Conservation (phyloP, 345 rosid genomes). For the Brassica nigra region DNA sequence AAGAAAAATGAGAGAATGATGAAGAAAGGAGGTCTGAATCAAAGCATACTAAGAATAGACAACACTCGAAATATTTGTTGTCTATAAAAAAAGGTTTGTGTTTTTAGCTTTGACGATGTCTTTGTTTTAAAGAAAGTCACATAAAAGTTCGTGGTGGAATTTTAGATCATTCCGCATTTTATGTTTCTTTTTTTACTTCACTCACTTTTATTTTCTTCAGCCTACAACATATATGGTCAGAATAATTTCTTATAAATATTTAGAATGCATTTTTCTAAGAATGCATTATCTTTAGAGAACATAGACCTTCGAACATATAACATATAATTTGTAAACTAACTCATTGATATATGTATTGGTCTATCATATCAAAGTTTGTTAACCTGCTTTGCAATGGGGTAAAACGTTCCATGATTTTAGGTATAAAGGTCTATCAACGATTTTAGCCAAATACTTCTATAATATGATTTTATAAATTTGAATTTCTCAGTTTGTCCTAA, state of each 20-base stretch:
- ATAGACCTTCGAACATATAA: neutral
- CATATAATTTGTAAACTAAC: too few relatives aligned
- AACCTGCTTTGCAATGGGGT: neutral
- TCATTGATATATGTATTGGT: neutral
- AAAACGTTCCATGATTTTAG: too few relatives aligned
- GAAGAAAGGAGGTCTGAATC: constrained; percentile 26
- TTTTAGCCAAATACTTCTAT: too few relatives aligned
- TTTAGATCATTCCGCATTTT: neutral
- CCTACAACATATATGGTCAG: neutral
- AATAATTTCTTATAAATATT: too few relatives aligned
- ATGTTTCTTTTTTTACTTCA: neutral
- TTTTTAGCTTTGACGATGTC: constrained; percentile 31
- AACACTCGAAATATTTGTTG: constrained; percentile 16
- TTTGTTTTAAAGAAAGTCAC: constrained; percentile 14
- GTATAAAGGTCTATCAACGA: too few relatives aligned
- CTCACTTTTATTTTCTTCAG: neutral
- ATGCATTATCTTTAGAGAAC: neutral
- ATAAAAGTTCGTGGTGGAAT: constrained; percentile 19
- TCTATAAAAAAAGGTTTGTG: constrained; percentile 15
- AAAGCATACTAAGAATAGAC: constrained; percentile 29
- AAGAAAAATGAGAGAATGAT: constrained; percentile 18
- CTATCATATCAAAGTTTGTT: neutral
- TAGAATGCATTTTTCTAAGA: neutral
- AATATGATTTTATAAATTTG: too few relatives aligned
- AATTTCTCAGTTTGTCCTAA: too few relatives aligned